Conservation (phyloP, 2,329 filamentous ascomycete species). For the Cladosporium austrohemisphaericum region DNA sequence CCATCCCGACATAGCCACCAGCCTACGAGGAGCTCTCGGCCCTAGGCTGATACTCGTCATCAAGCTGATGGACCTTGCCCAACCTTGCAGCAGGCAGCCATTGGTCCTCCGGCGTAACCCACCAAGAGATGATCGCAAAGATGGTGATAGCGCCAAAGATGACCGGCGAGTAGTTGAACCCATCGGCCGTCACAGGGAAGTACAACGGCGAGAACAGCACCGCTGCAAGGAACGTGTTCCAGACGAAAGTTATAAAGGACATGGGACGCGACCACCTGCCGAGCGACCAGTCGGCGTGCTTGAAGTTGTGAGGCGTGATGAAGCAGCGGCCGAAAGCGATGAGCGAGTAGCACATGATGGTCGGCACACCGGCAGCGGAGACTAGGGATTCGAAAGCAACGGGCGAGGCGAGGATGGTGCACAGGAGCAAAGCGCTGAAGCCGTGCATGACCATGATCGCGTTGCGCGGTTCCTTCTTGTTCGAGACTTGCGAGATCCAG, state of each 20-base stretch:
- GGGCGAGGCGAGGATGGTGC: constrained; percentile 55
- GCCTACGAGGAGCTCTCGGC: background rate
- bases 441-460: constrained; percentile 58
- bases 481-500: constrained; percentile 54
- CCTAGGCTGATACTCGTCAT: constrained; percentile 21
- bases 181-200: constrained; percentile 34
- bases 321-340: constrained; percentile 37
- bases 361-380: constrained; percentile 38
- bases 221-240: constrained; percentile 37
- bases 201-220: constrained; percentile 38
- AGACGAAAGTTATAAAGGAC: constrained; percentile 36
- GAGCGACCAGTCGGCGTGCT: constrained; percentile 35
- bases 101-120: constrained; percentile 34
- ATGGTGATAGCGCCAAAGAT: constrained; percentile 40
- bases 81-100: constrained; percentile 35
- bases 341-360: constrained; percentile 37
- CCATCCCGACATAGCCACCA: background rate
- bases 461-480: constrained; percentile 56
- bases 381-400: constrained; percentile 39
- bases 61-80: constrained; percentile 31
- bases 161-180: constrained; percentile 38
- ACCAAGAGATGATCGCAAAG: constrained; percentile 36
- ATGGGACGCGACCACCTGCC: constrained; percentile 35
- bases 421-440: constrained; percentile 53
- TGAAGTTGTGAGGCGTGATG: constrained; percentile 36